phyloP scores from a whole-genome alignment of 225 moss, liverwort and hornwort genomes.

The Takakia lepidozioides region DNA sequence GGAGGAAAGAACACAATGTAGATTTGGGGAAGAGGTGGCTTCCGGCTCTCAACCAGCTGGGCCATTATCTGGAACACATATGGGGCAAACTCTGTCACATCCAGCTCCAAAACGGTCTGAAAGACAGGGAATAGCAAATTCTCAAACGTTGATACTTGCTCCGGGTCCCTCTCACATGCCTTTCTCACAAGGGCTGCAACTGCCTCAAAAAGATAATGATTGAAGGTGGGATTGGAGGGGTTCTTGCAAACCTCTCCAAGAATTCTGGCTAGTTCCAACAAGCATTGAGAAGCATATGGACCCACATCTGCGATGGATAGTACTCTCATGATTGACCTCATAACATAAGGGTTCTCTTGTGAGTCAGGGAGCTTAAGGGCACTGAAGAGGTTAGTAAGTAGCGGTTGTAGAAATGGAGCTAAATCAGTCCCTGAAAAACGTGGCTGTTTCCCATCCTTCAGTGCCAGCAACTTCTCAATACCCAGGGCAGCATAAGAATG shows the following conservation, averaged over 20 bases:
- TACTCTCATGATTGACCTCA: constrained; percentile 99
- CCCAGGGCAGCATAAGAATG: constrained; percentile 93
- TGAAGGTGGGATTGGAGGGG: constrained; percentile 96
- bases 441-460: constrained; percentile 73
- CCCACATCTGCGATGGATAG: constrained; percentile 76
- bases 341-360: constrained; percentile 95
- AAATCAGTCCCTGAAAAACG: constrained; percentile 66
- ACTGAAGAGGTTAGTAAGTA: constrained; percentile 76
- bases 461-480: constrained; percentile 79
- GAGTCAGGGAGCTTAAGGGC: constrained; percentile 93
- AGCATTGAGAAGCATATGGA: constrained; percentile 55
- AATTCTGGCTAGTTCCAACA: constrained; percentile 77
- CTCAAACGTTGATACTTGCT: constrained; percentile 71
- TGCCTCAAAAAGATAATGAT: constrained; percentile 98
- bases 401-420: constrained; percentile 49
- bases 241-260: constrained; percentile 83
- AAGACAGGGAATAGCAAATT: constrained; percentile 72
- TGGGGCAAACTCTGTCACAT: constrained; percentile 90
- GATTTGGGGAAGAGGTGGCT: constrained; percentile 62
- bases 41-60: constrained; percentile 74
- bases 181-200: constrained; percentile 92
- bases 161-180: constrained; percentile 55
- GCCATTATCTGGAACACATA: constrained; percentile 95
- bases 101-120: constrained; percentile 61
- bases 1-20: constrained; percentile 64